Percentiles rank a stretch among this genome's conserved stretches.
Conservation (phyloP, 2,329 filamentous ascomycete genomes). For the Cryphonectria japonica region DNA sequence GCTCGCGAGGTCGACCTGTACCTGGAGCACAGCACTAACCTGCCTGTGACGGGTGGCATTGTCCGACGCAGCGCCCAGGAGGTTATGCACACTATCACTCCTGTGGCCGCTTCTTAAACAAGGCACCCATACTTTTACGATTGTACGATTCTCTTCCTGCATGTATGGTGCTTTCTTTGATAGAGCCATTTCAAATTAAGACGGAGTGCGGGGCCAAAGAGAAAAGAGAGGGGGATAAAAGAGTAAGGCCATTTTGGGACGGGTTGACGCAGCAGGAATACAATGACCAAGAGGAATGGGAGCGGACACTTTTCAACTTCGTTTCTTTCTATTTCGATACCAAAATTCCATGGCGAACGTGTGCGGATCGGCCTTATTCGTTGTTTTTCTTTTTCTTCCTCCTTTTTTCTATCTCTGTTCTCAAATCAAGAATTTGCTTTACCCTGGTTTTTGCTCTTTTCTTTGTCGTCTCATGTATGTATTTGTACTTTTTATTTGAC, state of each 20-base stretch:
- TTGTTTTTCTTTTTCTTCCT: too few relatives aligned
- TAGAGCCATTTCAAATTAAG: not conserved
- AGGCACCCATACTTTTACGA: conserved; percentile 9
- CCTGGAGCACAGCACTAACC: conserved; percentile 76
- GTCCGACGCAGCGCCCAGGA: conserved; percentile 81
- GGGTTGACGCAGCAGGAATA: conserved; percentile 17
- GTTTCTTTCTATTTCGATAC: conserved; percentile 25
- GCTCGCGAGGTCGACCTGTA: conserved; percentile 90
- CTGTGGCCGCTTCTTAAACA: conserved; percentile 30
- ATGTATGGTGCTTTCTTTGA: conserved; percentile 10
- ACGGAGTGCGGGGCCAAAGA: conserved; percentile 14
- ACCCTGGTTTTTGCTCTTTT: not conserved
- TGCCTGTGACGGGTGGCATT: conserved; percentile 92
- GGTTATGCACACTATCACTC: conserved; percentile 52
- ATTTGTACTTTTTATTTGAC: not conserved
- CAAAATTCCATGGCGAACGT: conserved; percentile 9
- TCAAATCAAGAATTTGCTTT: not conserved
- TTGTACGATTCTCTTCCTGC: conserved; percentile 19
- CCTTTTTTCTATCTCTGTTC: not conserved
- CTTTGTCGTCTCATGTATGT: not conserved
- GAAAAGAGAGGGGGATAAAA: not conserved
- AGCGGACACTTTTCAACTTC: conserved; percentile 13
- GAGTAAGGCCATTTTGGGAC: conserved; percentile 9
- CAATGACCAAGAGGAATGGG: not conserved
- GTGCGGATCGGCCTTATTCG: conserved; percentile 3